Conservation (phyloP, 2,329 filamentous ascomycete species). For the Xylariaceae sp. region DNA sequence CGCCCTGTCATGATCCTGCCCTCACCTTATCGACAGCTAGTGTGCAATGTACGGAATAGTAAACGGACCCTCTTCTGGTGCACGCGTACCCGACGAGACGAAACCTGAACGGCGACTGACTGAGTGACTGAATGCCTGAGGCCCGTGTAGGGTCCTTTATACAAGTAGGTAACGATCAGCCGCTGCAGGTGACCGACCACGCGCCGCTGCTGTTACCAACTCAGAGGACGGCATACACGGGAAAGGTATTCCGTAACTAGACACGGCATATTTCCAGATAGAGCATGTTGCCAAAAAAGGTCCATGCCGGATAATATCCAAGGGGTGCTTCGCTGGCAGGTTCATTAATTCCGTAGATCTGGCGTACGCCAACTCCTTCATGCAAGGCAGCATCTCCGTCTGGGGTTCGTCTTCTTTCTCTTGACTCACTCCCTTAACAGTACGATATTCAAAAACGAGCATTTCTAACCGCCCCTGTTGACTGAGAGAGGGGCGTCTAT, state of each 20-base stretch:
- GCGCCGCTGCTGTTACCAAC: neutral
- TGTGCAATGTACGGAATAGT: neutral
- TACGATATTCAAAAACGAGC: neutral
- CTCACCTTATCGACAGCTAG: conserved; percentile 1
- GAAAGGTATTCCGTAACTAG: too few species aligned
- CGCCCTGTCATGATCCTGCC: too few species aligned
- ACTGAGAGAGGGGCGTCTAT: too few species aligned
- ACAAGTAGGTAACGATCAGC: neutral
- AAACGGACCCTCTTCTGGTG: neutral
- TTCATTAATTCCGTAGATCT: too few species aligned
- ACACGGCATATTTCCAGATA: too few species aligned
- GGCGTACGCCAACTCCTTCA: neutral
- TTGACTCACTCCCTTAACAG: too few species aligned
- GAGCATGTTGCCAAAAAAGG: too few species aligned
- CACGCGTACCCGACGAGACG: neutral
- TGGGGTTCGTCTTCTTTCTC: neutral
- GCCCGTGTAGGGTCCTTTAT: neutral
- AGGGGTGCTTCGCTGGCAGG: too few species aligned
- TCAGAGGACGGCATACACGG: neutral
- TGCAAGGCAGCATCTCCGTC: neutral
- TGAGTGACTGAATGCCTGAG: neutral
- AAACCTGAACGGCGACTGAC: neutral
- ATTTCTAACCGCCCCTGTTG: neutral
- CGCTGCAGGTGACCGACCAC: neutral
- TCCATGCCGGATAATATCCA: too few species aligned